These are phyloP conservation scores for Pythium aristosporum DNA, from an alignment of 352 stramenopile genomes.

Conservation along the genomic window DNA sequence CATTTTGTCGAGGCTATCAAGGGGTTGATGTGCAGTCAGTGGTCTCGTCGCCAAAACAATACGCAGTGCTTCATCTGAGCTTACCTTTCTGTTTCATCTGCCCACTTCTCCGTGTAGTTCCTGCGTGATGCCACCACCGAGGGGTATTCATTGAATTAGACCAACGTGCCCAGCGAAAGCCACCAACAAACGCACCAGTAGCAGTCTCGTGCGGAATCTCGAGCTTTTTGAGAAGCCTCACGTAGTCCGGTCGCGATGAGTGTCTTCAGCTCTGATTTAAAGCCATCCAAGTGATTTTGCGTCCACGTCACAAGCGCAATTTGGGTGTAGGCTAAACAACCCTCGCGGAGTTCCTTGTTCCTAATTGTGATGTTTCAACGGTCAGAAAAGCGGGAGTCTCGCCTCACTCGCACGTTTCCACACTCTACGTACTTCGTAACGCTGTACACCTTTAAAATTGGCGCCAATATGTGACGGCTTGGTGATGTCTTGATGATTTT, in stretches of 20 bases:
- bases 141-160: not conserved
- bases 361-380: constrained; percentile 18
- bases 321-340: constrained; percentile 53
- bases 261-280: constrained; percentile 40
- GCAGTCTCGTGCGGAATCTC: constrained; percentile 53
- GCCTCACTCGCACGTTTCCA: not conserved
- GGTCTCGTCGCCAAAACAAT: not conserved
- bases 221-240: constrained; percentile 54
- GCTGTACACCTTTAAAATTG: constrained; percentile 42
- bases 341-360: constrained; percentile 61
- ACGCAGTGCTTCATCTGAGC: not conserved
- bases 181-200: constrained; percentile 46
- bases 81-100: constrained; percentile 44
- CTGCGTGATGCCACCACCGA: constrained; percentile 19
- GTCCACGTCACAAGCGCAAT: constrained; percentile 46
- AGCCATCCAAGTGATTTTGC: constrained; percentile 37
- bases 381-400: not conserved
- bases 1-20: constrained; percentile 39
- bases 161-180: not conserved
- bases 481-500: constrained; percentile 40
- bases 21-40: not conserved
- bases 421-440: constrained; percentile 46
- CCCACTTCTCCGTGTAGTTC: constrained; percentile 51
- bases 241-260: constrained; percentile 45
- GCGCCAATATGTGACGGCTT: constrained; percentile 49